phyloP scores from a whole-genome alignment of 306 rosid genomes.

The Trifolium pratense region DNA sequence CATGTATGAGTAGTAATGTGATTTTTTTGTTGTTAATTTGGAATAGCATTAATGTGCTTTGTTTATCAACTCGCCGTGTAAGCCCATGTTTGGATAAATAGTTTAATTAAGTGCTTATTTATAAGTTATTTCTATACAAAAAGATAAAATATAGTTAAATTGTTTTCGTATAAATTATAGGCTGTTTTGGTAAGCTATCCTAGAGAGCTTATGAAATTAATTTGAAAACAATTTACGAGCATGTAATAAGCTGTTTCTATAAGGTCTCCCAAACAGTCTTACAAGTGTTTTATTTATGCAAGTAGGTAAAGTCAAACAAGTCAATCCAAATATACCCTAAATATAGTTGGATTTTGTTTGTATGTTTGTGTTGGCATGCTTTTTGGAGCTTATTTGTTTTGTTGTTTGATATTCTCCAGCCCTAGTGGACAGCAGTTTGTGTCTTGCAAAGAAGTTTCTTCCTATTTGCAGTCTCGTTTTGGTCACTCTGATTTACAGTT shows the following conservation, averaged over 20 bases:
- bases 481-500: slow-evolving; percentile 42
- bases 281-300: not conserved
- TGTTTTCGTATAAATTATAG: not conserved
- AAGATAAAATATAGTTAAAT: not conserved
- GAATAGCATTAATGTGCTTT: not conserved
- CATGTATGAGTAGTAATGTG: not conserved
- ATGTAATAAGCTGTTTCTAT: not conserved
- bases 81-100: not conserved
- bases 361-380: not conserved
- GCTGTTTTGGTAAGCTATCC: not conserved
- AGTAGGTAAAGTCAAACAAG: not conserved
- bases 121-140: not conserved
- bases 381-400: slow-evolving; percentile 30
- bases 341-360: not conserved
- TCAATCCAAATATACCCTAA: not conserved
- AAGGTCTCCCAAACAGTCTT: not conserved
- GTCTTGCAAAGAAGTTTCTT: slow-evolving; percentile 75
- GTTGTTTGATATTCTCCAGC: slow-evolving; percentile 55
- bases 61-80: not conserved
- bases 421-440: slow-evolving; percentile 84
- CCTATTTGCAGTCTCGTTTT: slow-evolving; percentile 59
- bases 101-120: not conserved
- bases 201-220: not conserved
- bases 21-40: not conserved
- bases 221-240: not conserved